phyloP scores from a whole-genome alignment of 73 alveolate species.

The Blepharisma stoltei region DNA sequence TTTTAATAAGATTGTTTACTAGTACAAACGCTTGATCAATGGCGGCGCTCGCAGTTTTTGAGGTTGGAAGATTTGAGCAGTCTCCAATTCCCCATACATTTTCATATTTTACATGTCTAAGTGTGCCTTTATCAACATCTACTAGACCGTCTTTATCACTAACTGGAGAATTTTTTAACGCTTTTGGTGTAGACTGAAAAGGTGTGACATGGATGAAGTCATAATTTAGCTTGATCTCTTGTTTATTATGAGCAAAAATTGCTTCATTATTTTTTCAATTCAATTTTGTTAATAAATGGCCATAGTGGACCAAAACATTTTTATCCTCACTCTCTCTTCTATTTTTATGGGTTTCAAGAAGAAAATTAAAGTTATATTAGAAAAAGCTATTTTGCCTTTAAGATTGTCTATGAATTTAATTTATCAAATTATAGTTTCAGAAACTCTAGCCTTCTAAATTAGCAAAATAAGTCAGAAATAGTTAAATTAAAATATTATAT shows the following conservation, averaged over 20 bases:
- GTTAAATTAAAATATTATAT: too few relatives aligned
- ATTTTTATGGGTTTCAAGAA: too few relatives aligned
- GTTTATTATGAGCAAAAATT: conserved; percentile 47
- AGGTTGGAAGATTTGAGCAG: conserved; percentile 51
- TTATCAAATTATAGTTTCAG: too few relatives aligned
- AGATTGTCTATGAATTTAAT: too few relatives aligned
- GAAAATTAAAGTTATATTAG: too few relatives aligned
- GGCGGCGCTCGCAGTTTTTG: conserved; percentile 86
- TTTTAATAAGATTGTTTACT: conserved; percentile 52
- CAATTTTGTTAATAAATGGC: conserved; percentile 51
- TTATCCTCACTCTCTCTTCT: too few relatives aligned
- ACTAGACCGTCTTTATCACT: conserved; percentile 70
- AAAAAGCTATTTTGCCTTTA: too few relatives aligned
- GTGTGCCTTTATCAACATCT: conserved; percentile 63
- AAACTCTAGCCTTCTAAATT: too few relatives aligned
- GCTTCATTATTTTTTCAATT: conserved; percentile 55
- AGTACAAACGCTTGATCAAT: conserved; percentile 73
- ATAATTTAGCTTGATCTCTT: conserved; percentile 44
- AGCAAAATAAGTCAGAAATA: too few relatives aligned
- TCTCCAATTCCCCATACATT: conserved; percentile 81
- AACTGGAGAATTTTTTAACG: conserved; percentile 54
- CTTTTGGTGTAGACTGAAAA: conserved; percentile 58
- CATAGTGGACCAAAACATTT: conserved; percentile 35
- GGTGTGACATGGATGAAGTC: conserved; percentile 81
- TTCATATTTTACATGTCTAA: conserved; percentile 57